Conservation (phyloP, 176 grass and related monocot species). For the Chloris gayana region DNA sequence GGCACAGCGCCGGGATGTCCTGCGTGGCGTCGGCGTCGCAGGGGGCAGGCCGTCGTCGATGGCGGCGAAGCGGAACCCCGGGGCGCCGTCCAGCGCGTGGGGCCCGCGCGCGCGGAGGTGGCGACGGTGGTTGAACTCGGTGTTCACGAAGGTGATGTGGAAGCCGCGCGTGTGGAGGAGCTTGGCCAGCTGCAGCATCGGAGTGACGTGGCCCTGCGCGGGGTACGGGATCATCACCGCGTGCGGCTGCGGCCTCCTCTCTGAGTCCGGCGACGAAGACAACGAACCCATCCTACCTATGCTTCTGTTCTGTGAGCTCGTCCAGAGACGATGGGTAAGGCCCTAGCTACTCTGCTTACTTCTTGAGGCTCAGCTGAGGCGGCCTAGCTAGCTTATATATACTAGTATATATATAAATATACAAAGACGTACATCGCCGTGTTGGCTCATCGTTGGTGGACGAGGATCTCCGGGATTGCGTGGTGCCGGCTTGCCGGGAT, state of each 20-base stretch:
- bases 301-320: too few species aligned
- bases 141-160: slow-evolving; percentile 74
- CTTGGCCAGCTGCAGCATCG: slow-evolving; percentile 69
- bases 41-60: slow-evolving; percentile 50
- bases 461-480: not conserved
- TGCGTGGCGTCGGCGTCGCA: slow-evolving; percentile 44
- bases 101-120: slow-evolving; percentile 13
- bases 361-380: not conserved
- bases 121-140: slow-evolving; percentile 56
- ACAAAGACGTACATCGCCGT: not conserved
- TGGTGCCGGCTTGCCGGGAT: not conserved
- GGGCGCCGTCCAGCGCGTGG: slow-evolving; percentile 14
- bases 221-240: slow-evolving; percentile 66
- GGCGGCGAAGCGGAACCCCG: slow-evolving; percentile 36
- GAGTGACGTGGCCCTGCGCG: slow-evolving; percentile 60
- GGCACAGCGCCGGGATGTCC: slow-evolving; percentile 49
- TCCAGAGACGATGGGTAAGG: too few species aligned
- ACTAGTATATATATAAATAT: too few species aligned
- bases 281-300: slow-evolving; percentile 34
- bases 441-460: not conserved
- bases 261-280: not conserved
- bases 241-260: slow-evolving; percentile 33
- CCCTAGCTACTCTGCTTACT: not conserved
- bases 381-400: not conserved
- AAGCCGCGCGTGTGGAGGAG: slow-evolving; percentile 63